A percentile compares a stretch with the other conserved stretches of the same genome.
These are phyloP conservation scores for Cyberlindnera sargentensis DNA, from an alignment of 805 yeast genomes.

Conservation along the genomic window DNA sequence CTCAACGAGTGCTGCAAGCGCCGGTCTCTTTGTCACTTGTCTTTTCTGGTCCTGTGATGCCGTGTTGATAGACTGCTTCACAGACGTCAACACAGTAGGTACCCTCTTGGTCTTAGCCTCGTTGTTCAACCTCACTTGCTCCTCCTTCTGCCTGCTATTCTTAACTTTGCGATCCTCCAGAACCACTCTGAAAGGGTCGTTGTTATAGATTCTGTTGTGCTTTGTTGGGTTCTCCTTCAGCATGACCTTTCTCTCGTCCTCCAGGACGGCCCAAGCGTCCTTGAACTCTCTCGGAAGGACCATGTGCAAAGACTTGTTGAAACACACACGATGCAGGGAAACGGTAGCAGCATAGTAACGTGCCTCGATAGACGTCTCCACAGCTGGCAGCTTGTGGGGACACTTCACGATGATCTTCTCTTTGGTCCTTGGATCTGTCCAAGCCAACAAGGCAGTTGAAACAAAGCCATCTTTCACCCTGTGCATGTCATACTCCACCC, in stretches of 20 bases:
- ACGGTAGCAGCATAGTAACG: slow-evolving; percentile 87
- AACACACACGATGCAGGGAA: slow-evolving; percentile 72
- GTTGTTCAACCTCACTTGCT: slow-evolving; percentile 37
- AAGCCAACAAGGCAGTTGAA: slow-evolving; percentile 57
- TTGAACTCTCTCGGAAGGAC: slow-evolving; percentile 80
- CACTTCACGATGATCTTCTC: slow-evolving; percentile 53
- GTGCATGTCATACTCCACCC: slow-evolving; percentile 70
- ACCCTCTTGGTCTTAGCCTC: slow-evolving; percentile 45
- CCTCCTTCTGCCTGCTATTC: slow-evolving; percentile 39
- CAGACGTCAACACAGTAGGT: slow-evolving; percentile 35
- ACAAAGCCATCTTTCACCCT: slow-evolving; percentile 49
- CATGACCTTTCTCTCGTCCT: slow-evolving; percentile 47
- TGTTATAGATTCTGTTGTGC: slow-evolving; percentile 48
- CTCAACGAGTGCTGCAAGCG: not conserved
- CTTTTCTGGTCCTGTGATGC: not conserved
- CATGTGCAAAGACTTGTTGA: slow-evolving; percentile 78
- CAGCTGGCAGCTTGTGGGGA: slow-evolving; percentile 48
- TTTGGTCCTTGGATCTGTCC: slow-evolving; percentile 76
- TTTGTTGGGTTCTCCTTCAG: slow-evolving; percentile 36
- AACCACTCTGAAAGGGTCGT: slow-evolving; percentile 71
- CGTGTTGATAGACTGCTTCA: slow-evolving; percentile 1
- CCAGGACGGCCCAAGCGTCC: slow-evolving; percentile 70
- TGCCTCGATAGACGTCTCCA: slow-evolving; percentile 82
- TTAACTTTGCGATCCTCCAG: slow-evolving; percentile 47
- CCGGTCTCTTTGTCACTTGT: not conserved